Base-by-base conservation (phyloP, 495 filamentous ascomycete genomes). In the Chaetomium fimeti region DNA sequence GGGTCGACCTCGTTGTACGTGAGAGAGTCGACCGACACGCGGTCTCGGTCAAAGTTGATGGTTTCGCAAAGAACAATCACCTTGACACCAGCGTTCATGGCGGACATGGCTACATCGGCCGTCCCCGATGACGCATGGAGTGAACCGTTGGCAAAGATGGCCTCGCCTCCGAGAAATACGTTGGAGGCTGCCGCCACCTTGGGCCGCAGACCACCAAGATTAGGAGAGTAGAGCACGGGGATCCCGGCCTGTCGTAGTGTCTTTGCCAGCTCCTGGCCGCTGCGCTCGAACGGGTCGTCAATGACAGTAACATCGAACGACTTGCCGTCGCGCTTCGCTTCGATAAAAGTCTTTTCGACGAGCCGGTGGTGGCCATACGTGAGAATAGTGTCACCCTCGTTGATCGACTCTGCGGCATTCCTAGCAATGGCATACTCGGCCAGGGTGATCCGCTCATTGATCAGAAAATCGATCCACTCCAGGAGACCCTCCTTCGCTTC, bases 41-140 rank as follows among this genome's bases (percentile, higher is more conserved):
- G 86, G 68, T 97, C 94, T 1, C 75, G 24, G 25, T 91, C 93
- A 76, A 97, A 96, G 75, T 98, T 98, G 79, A 98, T 86, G 3
- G 89, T 92, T 81, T 98, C 93, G 74, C 92, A 97, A 63, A 91
- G 90, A 5, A 95, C 91, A 38, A 93, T 87, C 45, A 98, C 93
- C 3, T 92, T 91, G 40, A 91, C 84, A 54, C 85, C 84, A 18
- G 80, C 76, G 54, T 88, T 86, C 64, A 88, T 87, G 25, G 93
- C 94, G 28, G 86, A 87, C 83, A 94, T 90, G n/a, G 94, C 93
- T 5, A 97, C 84, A 43, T 92, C 81, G 0, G 91, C 92, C 11
- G 93, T 97, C 58, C 94, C 94, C 40, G 92, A 85, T 28, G 93
- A 84, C 5, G 88, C 93, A 75, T 92, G 94, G 57, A 98, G 79